phyloP scores from a whole-genome alignment of 495 filamentous ascomycete species.

The Aspergillus conjunctus region DNA sequence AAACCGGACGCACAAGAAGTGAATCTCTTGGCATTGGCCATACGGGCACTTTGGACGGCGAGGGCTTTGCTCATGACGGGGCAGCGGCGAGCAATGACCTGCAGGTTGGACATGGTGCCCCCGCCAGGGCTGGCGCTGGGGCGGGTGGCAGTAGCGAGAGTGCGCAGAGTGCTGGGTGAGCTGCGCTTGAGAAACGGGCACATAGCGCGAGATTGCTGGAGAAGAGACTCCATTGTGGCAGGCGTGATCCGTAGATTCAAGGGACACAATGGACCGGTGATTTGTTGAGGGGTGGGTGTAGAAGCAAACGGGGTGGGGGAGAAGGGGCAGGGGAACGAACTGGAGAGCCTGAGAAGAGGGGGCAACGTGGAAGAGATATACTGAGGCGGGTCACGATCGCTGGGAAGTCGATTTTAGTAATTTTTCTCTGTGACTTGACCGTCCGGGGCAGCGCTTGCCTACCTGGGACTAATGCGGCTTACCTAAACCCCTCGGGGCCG shows the following conservation, averaged over 20 bases:
- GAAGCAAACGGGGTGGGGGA: conserved; percentile 12
- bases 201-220: conserved; percentile 91
- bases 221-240: conserved; percentile 79
- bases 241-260: conserved; percentile 19
- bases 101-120: conserved; percentile 94
- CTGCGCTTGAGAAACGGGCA: conserved; percentile 97
- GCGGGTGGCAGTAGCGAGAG: conserved; percentile 80
- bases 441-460: conserved; percentile 9
- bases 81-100: conserved; percentile 91
- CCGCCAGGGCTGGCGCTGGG: conserved; percentile 72
- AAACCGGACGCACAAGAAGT: conserved; percentile 44
- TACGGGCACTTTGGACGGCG: conserved; percentile 77
- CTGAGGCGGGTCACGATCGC: conserved; percentile 5
- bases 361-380: conserved; percentile 11
- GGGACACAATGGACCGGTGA: neutral
- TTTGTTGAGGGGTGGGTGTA: neutral
- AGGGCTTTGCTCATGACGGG: conserved; percentile 98
- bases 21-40: conserved; percentile 49
- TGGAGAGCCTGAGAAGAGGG: conserved; percentile 3
- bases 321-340: conserved; percentile 7
- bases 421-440: neutral
- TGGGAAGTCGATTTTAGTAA: conserved; percentile 11
- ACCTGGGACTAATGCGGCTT: conserved; percentile 8
- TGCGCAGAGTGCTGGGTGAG: conserved; percentile 83
- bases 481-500: conserved; percentile 3